Evolutionary conservation across 768 basidiomycete genomes (phyloP).

Genomic region (Cyathus striatus): DNA sequence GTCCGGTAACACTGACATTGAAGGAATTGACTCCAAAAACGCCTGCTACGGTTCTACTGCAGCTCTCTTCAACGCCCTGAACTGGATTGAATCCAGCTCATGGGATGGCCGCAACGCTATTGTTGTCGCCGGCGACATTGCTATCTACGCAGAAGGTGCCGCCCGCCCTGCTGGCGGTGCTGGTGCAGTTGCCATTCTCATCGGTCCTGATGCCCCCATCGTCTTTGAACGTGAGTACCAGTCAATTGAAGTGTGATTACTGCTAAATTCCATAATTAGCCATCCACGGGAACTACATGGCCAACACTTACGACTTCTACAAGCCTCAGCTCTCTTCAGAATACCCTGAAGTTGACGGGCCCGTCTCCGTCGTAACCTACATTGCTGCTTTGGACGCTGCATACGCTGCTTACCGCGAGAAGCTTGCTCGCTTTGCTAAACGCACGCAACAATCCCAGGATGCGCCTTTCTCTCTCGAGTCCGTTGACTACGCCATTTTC

Average conservation of each 20-base stretch:
- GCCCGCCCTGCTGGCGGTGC: conserved; percentile 97
- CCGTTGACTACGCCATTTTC: conserved; percentile 92
- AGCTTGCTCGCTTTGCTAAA: conserved; percentile 65
- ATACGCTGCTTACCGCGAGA: conserved; percentile 81
- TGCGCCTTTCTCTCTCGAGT: conserved; percentile 64
- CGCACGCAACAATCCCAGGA: conserved; percentile 33
- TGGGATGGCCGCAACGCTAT: conserved; percentile 99
- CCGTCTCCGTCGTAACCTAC: conserved; percentile 93
- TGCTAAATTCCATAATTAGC: conserved; percentile 40
- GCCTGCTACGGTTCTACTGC: conserved; percentile 99
- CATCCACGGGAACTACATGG: conserved; percentile 94
- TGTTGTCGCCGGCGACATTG: conserved; percentile 95
- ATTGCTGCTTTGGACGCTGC: conserved; percentile 89
- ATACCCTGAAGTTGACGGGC: conserved; percentile 96
- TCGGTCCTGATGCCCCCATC: conserved; percentile 94
- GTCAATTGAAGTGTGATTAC: conserved; percentile 3
- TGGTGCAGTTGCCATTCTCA: conserved; percentile 90
- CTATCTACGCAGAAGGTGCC: conserved; percentile 93
- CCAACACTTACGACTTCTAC: conserved; percentile 98
- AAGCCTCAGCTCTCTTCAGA: conserved; percentile 94
- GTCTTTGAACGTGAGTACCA: conserved; percentile 86
- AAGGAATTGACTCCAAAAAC: conserved; percentile 99
- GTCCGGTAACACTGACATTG: conserved; percentile 92
- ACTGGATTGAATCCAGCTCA: conserved; percentile 94
- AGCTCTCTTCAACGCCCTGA: conserved; percentile 96